These are phyloP conservation scores for Paramecium sexaurelia DNA, from an alignment of 73 alveolate species.

Conservation along the genomic window DNA sequence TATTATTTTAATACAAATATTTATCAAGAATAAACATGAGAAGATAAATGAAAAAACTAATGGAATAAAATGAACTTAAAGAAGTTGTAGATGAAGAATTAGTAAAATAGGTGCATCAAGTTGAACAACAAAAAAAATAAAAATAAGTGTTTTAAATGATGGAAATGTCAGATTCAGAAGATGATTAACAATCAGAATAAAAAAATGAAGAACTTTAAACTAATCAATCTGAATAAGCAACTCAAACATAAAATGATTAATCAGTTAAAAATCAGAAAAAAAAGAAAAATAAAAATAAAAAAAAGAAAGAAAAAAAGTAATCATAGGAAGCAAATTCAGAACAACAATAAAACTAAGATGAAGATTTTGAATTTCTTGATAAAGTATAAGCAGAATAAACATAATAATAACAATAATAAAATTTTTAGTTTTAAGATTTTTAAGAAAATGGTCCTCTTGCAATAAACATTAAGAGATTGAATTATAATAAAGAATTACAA, in stretches of 20 bases:
- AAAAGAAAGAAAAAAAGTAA: neutral
- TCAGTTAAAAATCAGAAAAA: neutral
- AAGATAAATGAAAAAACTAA: constrained; percentile 37
- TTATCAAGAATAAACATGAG: constrained; percentile 40
- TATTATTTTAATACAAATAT: neutral
- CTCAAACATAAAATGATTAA: neutral
- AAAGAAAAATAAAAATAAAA: constrained; percentile 24
- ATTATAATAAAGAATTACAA: constrained; percentile 20
- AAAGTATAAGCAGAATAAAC: neutral
- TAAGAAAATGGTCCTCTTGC: constrained; percentile 20
- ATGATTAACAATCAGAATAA: neutral
- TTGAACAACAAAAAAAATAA: neutral
- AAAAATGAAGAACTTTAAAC: constrained; percentile 8
- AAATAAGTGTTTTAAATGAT: neutral
- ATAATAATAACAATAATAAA: neutral
- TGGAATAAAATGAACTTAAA: neutral
- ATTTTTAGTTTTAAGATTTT: neutral
- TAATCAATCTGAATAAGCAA: neutral
- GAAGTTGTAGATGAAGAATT: constrained; percentile 21
- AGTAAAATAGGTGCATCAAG: neutral
- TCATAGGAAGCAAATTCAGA: neutral
- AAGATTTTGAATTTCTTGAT: neutral
- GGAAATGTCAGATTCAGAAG: constrained; percentile 54
- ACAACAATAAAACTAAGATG: neutral
- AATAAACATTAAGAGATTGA: neutral